Evolutionary conservation across 192 early-diverging fungal genomes (phyloP).

Genomic region (Backusella morwellensis): DNA sequence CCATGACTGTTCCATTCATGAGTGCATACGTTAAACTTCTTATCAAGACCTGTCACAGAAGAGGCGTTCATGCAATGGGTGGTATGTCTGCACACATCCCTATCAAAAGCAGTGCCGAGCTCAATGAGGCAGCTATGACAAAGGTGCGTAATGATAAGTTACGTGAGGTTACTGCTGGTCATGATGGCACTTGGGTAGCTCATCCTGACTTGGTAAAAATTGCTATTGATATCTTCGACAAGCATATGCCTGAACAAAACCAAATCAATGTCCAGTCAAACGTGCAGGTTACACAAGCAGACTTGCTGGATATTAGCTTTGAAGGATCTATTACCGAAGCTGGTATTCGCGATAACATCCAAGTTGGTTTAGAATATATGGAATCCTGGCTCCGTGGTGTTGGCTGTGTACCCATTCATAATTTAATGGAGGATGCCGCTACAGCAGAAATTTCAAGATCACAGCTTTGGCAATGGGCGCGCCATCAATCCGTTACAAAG

Average conservation of each 20-base stretch:
- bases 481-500: slow-evolving; percentile 73
- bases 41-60: slow-evolving; percentile 96
- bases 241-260: slow-evolving; percentile 94
- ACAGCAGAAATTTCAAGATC: slow-evolving; percentile 96
- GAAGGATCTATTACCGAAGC: slow-evolving; percentile 79
- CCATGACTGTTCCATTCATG: slow-evolving; percentile 97
- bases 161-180: slow-evolving; percentile 91
- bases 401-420: slow-evolving; percentile 97
- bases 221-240: slow-evolving; percentile 85
- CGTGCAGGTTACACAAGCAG: slow-evolving; percentile 74
- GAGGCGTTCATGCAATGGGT: slow-evolving; percentile 98
- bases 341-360: slow-evolving; percentile 88
- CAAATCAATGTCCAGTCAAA: slow-evolving; percentile 91
- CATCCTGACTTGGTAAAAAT: slow-evolving; percentile 93
- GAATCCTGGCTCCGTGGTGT: slow-evolving; percentile 91
- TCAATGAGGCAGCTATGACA: slow-evolving; percentile 89
- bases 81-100: slow-evolving; percentile 99
- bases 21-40: slow-evolving; percentile 93
- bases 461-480: slow-evolving; percentile 97
- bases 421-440: slow-evolving; percentile 98
- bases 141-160: slow-evolving; percentile 95
- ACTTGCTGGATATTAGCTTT: slow-evolving; percentile 77
- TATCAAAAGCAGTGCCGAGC: slow-evolving; percentile 86
- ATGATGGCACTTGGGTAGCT: slow-evolving; percentile 96
- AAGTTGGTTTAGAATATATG: slow-evolving; percentile 90